phyloP scores from a whole-genome alignment of 2,329 filamentous ascomycete genomes.

The Ceratocystis eucalypticola region DNA sequence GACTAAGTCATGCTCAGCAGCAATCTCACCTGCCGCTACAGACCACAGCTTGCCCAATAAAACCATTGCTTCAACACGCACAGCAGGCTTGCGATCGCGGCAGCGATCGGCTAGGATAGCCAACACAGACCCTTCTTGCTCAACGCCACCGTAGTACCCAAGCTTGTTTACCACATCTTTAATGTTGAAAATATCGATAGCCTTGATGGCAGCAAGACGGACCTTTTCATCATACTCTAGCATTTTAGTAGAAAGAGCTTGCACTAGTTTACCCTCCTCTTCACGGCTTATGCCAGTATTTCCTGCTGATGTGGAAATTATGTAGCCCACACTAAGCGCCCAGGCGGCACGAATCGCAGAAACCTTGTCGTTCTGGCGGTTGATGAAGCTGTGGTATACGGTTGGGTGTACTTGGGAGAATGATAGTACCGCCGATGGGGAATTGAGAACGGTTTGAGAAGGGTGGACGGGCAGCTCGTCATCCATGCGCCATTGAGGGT shows the following conservation, averaged over 20 bases:
- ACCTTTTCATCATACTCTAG: slow-evolving; percentile 86
- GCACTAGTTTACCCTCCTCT: slow-evolving; percentile 64
- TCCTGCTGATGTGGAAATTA: slow-evolving; percentile 80
- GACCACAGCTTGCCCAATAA: slow-evolving; percentile 81
- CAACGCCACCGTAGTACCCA: slow-evolving; percentile 59
- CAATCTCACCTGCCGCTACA: slow-evolving; percentile 78
- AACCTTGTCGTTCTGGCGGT: slow-evolving; percentile 75
- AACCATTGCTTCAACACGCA: slow-evolving; percentile 77
- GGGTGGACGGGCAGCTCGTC: slow-evolving; percentile 40
- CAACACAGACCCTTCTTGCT: slow-evolving; percentile 64
- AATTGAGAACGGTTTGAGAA: slow-evolving; percentile 54
- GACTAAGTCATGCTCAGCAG: slow-evolving; percentile 65
- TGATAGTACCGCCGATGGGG: slow-evolving; percentile 73
- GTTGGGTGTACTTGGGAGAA: slow-evolving; percentile 70
- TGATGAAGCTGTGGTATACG: slow-evolving; percentile 73
- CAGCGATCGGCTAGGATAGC: slow-evolving; percentile 73
- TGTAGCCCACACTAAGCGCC: slow-evolving; percentile 71
- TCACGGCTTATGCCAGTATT: slow-evolving; percentile 74
- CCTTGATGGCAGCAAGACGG: slow-evolving; percentile 73
- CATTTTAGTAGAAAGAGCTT: slow-evolving; percentile 64
- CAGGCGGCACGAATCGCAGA: slow-evolving; percentile 70
- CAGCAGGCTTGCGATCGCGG: slow-evolving; percentile 67
- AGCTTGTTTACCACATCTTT: slow-evolving; percentile 70
- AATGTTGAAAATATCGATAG: slow-evolving; percentile 68
- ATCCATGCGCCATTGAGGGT: slow-evolving; percentile 58